Percentiles rank a stretch among this genome's conserved stretches.
Conservation (phyloP, 176 grass and related monocot genomes). For the Alopecurus myosuroides region DNA sequence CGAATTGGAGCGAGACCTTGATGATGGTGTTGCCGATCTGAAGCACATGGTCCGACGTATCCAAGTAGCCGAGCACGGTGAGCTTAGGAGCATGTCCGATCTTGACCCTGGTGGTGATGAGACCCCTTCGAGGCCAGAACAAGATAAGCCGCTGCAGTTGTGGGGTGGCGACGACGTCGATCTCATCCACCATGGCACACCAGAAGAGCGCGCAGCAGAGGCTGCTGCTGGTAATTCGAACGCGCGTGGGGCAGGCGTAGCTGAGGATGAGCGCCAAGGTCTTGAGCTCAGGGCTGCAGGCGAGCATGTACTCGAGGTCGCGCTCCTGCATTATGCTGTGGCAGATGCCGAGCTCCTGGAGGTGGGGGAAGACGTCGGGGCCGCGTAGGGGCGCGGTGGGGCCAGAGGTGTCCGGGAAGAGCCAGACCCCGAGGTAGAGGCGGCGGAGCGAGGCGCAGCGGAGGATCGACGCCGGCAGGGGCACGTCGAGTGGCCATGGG, state of each 20-base stretch:
- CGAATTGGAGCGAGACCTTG: not conserved
- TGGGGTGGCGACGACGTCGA: not conserved
- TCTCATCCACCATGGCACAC: not conserved
- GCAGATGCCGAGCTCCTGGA: constrained; percentile 25
- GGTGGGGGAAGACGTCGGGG: constrained; percentile 15
- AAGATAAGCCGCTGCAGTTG: constrained; percentile 21
- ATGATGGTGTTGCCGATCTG: constrained; percentile 2
- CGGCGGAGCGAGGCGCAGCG: not conserved
- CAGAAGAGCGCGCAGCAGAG: constrained; percentile 23
- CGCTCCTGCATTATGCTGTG: not conserved
- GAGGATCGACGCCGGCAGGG: not conserved
- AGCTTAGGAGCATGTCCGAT: not conserved
- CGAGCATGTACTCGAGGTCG: constrained; percentile 27
- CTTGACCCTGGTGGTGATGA: not conserved
- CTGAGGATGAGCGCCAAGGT: not conserved
- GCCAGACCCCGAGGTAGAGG: constrained; percentile 24
- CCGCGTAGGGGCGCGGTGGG: not conserved
- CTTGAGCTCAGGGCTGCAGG: constrained; percentile 19
- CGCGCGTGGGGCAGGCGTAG: not conserved
- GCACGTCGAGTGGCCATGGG: not conserved
- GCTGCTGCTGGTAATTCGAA: not conserved
- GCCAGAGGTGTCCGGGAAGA: not conserved
- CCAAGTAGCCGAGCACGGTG: constrained; percentile 6
- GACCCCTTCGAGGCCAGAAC: not conserved
- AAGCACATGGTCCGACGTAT: not conserved